These are phyloP conservation scores for Deakozyma indianensis DNA, from an alignment of 805 yeast genomes.

Conservation along the genomic window DNA sequence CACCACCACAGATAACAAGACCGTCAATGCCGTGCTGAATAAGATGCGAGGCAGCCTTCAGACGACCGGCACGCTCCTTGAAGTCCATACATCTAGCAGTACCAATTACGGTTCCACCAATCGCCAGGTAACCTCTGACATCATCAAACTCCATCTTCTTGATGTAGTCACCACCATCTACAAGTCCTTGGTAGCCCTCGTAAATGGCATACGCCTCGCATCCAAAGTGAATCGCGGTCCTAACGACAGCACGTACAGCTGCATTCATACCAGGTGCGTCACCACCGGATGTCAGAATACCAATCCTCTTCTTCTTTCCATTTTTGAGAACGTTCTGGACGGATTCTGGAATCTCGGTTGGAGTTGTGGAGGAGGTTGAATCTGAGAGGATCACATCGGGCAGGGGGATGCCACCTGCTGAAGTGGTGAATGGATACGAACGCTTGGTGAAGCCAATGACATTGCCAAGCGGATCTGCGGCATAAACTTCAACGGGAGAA, in stretches of 20 bases:
- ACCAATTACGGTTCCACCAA: constrained; percentile 94
- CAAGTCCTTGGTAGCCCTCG: constrained; percentile 93
- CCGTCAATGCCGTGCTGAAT: constrained; percentile 86
- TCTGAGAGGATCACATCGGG: constrained; percentile 1
- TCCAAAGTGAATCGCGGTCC: constrained; percentile 75
- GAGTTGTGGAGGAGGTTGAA: constrained; percentile 6
- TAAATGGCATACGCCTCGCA: constrained; percentile 85
- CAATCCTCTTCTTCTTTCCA: constrained; percentile 43
- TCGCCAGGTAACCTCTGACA: constrained; percentile 82
- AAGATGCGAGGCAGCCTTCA: constrained; percentile 71
- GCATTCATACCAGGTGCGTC: constrained; percentile 99
- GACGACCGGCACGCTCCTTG: constrained; percentile 73
- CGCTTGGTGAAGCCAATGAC: constrained; percentile 63
- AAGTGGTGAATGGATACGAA: constrained; percentile 15
- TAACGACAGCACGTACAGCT: constrained; percentile 85
- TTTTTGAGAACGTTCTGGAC: constrained; percentile 5
- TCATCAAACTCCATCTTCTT: constrained; percentile 82
- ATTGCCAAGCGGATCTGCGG: constrained; percentile 73
- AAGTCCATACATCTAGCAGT: constrained; percentile 88
- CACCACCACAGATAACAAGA: constrained; percentile 94
- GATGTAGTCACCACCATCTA: constrained; percentile 68
- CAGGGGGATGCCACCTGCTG: constrained; percentile 6
- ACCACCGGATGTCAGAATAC: constrained; percentile 97
- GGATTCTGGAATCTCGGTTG: constrained; percentile 5
- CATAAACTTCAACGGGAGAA: constrained; percentile 56